phyloP scores from a whole-genome alignment of 345 rosid genomes.

The Bruguiera gymnorhiza region DNA sequence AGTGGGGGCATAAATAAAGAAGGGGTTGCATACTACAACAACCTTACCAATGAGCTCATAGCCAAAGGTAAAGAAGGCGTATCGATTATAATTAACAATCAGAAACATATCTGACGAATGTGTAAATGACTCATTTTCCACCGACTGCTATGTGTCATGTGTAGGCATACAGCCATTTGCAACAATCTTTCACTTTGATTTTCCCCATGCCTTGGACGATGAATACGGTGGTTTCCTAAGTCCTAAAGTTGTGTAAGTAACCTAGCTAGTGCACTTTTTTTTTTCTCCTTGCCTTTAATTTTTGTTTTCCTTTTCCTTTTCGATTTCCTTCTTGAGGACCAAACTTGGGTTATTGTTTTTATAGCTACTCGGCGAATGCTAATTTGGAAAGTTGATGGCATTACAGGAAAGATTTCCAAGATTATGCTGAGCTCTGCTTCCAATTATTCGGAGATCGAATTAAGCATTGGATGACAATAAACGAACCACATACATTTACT shows the following conservation, averaged over 20 bases:
- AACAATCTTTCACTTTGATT: constrained; percentile 13
- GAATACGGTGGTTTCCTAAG: constrained; percentile 15
- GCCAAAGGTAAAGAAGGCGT: not conserved
- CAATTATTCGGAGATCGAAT: constrained; percentile 16
- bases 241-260: constrained; percentile 9
- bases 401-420: constrained; percentile 3
- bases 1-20: not conserved
- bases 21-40: not conserved
- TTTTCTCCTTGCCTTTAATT: no score
- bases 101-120: no score
- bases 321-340: no score
- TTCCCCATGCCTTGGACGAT: constrained; percentile 11
- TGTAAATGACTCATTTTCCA: no score
- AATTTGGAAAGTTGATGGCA: no score
- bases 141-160: no score
- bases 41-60: not conserved
- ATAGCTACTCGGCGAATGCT: no score
- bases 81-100: no score
- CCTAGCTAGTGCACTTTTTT: no score
- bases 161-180: constrained; percentile 4
- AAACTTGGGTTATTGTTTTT: no score
- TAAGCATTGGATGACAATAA: constrained; percentile 42
- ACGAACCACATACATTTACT: constrained; percentile 12
- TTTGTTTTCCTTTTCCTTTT: no score
- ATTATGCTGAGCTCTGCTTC: constrained; percentile 6